Base-by-base conservation (phyloP, 441 rosid species). In the Arabidopsis lyrata region DNA sequence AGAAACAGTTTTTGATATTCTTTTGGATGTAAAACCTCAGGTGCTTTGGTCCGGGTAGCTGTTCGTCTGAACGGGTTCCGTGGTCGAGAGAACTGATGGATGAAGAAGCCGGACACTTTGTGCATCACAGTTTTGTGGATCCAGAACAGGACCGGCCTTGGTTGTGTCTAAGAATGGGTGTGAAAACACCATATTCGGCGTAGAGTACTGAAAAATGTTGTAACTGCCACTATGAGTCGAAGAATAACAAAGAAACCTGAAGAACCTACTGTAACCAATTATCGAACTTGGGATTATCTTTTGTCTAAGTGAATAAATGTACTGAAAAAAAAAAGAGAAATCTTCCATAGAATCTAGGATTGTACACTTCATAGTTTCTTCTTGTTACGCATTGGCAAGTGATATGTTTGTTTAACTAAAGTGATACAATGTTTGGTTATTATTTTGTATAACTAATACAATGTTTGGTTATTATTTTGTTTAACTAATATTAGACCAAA, bases 71-170 rank as follows among this genome's bases (percentile, higher is more conserved):
- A 67, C 88, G 99, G 9, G 96, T 82, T 72, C 75, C 82, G 2
- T 91, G 98, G 99, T 84, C 92, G 4, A 87, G 99, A 80, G 97
- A 95, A 82, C 86, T 95, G 79, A 59, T 89, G 62, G 94, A 91
- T 49, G 97, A 91, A 77, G 99, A 95, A 83, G 94, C 92, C 10
- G 97, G 82, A 32, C 86, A 95, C 41, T 95, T 95, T 76, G 77
- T 95, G 3, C 62, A 58, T 82, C 98, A 93, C 70, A 64, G 83
- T 65, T 95, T 91, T 81, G 88, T 95, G 2, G 96, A 95, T 82
- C 93, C 97, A 18, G 85, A 93, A 63, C 93, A 86, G 0, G 81
- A 81, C 69, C 75, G 86, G 76, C 97, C 97, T 58, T 95, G 98
- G 99, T 94, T 95, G 74, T 87, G 89, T 52, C 84, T 77, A 70